Evolutionary conservation across 768 basidiomycete species (phyloP).

Genomic region (Boletus rex-veris): DNA sequence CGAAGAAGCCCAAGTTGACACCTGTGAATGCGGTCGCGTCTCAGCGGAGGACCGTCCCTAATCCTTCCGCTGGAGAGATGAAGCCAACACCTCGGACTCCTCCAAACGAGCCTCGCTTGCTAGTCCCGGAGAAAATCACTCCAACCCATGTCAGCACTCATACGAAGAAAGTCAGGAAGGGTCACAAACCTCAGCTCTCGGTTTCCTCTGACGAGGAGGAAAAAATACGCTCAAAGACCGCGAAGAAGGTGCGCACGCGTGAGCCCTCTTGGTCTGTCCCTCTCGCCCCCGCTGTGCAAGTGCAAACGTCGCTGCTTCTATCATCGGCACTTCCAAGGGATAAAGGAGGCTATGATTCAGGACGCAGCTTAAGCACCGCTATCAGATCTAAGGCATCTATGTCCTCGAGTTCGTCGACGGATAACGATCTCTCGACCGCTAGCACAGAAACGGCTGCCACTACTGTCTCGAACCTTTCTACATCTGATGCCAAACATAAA

Average conservation of each 20-base stretch:
- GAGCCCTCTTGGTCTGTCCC: slow-evolving; percentile 34
- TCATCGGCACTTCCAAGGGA: slow-evolving; percentile 15
- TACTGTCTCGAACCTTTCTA: slow-evolving; percentile 18
- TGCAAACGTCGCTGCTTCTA: slow-evolving; percentile 21
- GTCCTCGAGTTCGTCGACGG: slow-evolving; percentile 32
- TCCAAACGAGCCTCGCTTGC: slow-evolving; percentile 11
- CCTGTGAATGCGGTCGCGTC: not conserved
- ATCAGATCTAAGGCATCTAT: slow-evolving; percentile 22
- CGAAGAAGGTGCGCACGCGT: slow-evolving; percentile 55
- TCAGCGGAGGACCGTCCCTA: slow-evolving; percentile 4
- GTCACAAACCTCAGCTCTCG: slow-evolving; percentile 40
- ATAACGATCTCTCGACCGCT: slow-evolving; percentile 32
- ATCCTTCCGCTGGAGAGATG: slow-evolving; percentile 1
- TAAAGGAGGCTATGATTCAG: slow-evolving; percentile 12
- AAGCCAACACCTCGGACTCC: slow-evolving; percentile 25
- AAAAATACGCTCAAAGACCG: slow-evolving; percentile 52
- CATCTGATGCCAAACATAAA: slow-evolving; percentile 17
- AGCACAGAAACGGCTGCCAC: slow-evolving; percentile 32
- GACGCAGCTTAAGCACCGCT: slow-evolving; percentile 17
- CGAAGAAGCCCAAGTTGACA: slow-evolving; percentile 15
- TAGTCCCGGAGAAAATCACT: slow-evolving; percentile 18
- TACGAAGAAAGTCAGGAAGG: slow-evolving; percentile 30
- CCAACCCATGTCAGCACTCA: slow-evolving; percentile 11
- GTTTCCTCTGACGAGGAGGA: slow-evolving; percentile 78
- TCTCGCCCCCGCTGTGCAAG: slow-evolving; percentile 21